These are phyloP conservation scores for Hysterium pulicare DNA, from an alignment of 2,329 filamentous ascomycete genomes.

Conservation along the genomic window DNA sequence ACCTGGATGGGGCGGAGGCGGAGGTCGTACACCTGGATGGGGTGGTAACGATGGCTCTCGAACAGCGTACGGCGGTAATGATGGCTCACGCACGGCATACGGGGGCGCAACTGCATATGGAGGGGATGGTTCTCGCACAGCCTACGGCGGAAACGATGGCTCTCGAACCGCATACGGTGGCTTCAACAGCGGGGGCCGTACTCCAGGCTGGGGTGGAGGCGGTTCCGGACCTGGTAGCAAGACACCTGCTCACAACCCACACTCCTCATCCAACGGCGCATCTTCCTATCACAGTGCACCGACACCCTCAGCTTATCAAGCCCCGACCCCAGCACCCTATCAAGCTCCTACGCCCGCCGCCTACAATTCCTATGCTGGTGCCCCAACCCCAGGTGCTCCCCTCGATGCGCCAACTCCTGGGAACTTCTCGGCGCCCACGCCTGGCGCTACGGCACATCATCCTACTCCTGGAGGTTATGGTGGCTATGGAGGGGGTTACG, in stretches of 20 bases:
- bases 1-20: conserved; percentile 49
- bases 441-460: conserved; percentile 25
- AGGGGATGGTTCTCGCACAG: conserved; percentile 42
- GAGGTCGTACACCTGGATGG: conserved; percentile 34
- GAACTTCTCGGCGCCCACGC: conserved; percentile 39
- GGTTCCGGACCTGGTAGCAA: conserved; percentile 60
- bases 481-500: conserved; percentile 26
- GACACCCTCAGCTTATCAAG: conserved; percentile 35
- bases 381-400: conserved; percentile 34
- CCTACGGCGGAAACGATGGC: conserved; percentile 35
- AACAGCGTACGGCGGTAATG: conserved; percentile 67
- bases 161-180: conserved; percentile 50
- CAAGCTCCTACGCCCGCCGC: conserved; percentile 24
- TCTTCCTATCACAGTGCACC: conserved; percentile 34
- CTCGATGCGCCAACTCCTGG: conserved; percentile 40
- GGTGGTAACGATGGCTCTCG: conserved; percentile 59
- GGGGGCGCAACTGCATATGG: conserved; percentile 47
- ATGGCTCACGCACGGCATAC: conserved; percentile 39
- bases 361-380: conserved; percentile 8
- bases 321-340: conserved; percentile 33
- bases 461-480: conserved; percentile 18
- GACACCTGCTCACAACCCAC: conserved; percentile 65
- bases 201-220: conserved; percentile 49
- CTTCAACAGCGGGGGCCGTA: conserved; percentile 49
- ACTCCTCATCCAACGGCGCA: conserved; percentile 27